Base-by-base conservation (phyloP, 1,284 basidiomycete genomes). In the Puccinia triticina region DNA sequence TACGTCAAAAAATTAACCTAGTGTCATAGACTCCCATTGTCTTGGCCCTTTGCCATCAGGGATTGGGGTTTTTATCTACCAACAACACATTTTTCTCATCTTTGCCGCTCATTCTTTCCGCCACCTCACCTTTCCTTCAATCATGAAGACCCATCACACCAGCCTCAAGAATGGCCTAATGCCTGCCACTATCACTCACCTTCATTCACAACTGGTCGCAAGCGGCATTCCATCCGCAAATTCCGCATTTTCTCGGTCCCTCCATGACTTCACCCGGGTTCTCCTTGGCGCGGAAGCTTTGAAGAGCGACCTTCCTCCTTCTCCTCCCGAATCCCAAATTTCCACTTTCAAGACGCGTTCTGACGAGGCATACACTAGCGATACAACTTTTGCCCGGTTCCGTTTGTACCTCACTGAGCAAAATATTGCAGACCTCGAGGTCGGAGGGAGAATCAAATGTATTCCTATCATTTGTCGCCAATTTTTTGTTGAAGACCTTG, bases 401-500 rank as follows among this genome's bases (percentile, higher is more conserved):
- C 40, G 66, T 32, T 23, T 12, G 10, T 69, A 69, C 40, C 43
- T 69, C 21, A 12, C 66, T 21, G 37, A 69, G n/a, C 5, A 69
- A 32, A 69, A 40, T 43, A 4, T 26, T 26, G 18, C 34, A 48
- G 40, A 69, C 40, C 66, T 69, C 40, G 37, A 43, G 66, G 66
- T 69, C 12, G 66, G 37, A 34, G 66, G 66, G 21, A 69, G 37
- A 29, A 69, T 11, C 21, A 69, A 69, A 29, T 43, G 40, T 69
- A 69, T 69, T 23, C 66, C 66, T 16, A 8, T 69, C 5, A 29
- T 69, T 29, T 69, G 66, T n/a, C 66, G 43, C 43, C 66, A 69
- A 69, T 69, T 69, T 69, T 69, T 69, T 34, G 18, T 46, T 23
- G 37, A 69, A 40, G 66, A 69, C n/a, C 37, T 69, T 4, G 66